Conservation (phyloP, 1,139 yeast genomes). For the Magnusiomyces fungicola region DNA sequence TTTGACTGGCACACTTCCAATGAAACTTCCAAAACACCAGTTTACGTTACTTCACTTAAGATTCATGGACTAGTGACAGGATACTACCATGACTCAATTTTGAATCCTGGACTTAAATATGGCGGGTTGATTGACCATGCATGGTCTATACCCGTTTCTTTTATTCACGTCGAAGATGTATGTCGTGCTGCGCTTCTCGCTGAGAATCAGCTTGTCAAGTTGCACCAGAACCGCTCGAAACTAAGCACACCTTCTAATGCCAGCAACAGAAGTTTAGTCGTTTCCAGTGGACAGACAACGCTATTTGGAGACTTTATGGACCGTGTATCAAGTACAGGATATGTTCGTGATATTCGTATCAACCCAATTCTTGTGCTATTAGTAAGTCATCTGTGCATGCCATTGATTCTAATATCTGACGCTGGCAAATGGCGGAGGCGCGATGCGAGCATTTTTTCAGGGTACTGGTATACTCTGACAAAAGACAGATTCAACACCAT, state of each 20-base stretch:
- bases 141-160: slow-evolving; percentile 22
- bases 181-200: slow-evolving; percentile 25
- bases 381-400: slow-evolving; percentile 3
- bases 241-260: not conserved
- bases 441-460: slow-evolving; percentile 14
- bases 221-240: slow-evolving; percentile 3
- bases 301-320: slow-evolving; percentile 7
- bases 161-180: slow-evolving; percentile 31
- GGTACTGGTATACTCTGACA: slow-evolving; percentile 16
- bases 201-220: slow-evolving; percentile 21
- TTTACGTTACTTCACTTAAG: not conserved
- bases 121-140: slow-evolving; percentile 25
- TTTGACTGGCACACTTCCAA: not conserved
- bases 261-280: slow-evolving; percentile 12
- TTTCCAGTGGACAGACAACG: slow-evolving; percentile 14
- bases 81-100: slow-evolving; percentile 26
- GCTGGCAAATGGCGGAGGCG: slow-evolving; percentile 11
- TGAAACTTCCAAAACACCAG: not conserved
- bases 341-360: slow-evolving; percentile 8
- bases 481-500: slow-evolving; percentile 12
- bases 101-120: slow-evolving; percentile 23
- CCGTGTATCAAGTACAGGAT: not conserved
- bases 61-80: slow-evolving; percentile 28
- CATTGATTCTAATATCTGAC: not conserved
- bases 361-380: slow-evolving; percentile 14